Percentiles rank a stretch among this genome's conserved stretches.
These are phyloP conservation scores for Wickerhamomyces bovis DNA, from an alignment of 805 yeast genomes.

Conservation along the genomic window DNA sequence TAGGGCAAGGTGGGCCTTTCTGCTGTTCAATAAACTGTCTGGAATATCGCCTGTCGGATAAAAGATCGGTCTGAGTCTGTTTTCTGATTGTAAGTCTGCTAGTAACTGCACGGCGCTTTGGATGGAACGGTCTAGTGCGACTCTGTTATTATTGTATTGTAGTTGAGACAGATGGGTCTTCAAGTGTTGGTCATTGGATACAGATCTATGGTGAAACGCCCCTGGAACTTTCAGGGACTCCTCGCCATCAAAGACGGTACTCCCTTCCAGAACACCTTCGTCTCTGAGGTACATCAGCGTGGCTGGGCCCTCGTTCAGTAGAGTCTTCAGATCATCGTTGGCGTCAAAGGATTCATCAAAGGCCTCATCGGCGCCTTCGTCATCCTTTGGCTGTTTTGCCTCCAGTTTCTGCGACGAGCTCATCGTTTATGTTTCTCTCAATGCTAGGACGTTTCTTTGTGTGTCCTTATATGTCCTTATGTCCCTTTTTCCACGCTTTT, in stretches of 20 bases:
- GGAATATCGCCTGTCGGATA: constrained; percentile 43
- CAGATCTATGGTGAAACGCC: constrained; percentile 15
- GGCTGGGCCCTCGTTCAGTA: constrained; percentile 8
- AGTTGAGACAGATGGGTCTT: constrained; percentile 63
- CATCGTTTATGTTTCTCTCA: neutral
- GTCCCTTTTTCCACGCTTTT: too few relatives aligned
- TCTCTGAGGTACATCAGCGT: constrained; percentile 20
- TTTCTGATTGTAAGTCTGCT: constrained; percentile 47
- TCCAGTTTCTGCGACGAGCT: neutral
- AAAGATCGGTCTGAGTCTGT: constrained; percentile 53
- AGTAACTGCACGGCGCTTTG: constrained; percentile 46
- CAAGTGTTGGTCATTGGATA: constrained; percentile 29
- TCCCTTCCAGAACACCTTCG: constrained; percentile 22
- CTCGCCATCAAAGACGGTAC: constrained; percentile 21
- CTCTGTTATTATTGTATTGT: constrained; percentile 68
- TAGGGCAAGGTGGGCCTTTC: constrained; percentile 47
- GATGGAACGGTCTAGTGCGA: constrained; percentile 58
- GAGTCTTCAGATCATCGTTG: constrained; percentile 15
- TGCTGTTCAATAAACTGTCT: constrained; percentile 35
- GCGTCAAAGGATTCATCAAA: constrained; percentile 3
- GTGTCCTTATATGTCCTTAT: neutral
- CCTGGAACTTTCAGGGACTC: constrained; percentile 5
- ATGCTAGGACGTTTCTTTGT: too few relatives aligned
- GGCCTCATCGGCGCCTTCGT: neutral
- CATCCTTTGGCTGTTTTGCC: neutral